Evolutionary conservation across 1,139 yeast species (phyloP), one percentile per base, ranked within the genome.

Genomic region (Zygosaccharomyces sapae): DNA sequence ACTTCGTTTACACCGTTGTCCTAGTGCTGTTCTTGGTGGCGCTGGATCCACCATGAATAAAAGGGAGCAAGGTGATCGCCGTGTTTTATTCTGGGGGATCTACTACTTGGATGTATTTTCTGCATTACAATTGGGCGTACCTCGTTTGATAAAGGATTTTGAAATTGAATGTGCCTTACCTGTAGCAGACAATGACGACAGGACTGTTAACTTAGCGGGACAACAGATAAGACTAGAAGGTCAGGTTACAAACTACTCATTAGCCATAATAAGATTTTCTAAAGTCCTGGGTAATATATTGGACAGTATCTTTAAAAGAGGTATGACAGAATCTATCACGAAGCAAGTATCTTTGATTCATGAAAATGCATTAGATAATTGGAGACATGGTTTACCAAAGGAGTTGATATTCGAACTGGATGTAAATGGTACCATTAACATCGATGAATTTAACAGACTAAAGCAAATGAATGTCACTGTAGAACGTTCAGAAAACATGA

Each of bases 111-210:
- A 89, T 63, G 77, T 82, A 2, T 86, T 85, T 62, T 74, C 88
- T 18, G 80, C 92, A 1, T 76, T 86, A 50, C 81, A 80, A 50
- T 69, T 88, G 43, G 97, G 97, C 39, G 86, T 87, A 27, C 95
- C 96, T 3, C 71, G 95, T 53, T 67, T 87, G 44, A 67, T 88
- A 35, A 83, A 84, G 58, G 95, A 86, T 63, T 79, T 79, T 58
- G 95, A 86, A 62, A 80, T 87, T 45, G 95, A 87, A 65, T 87
- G 96, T 71, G 90, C 92, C 1, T 69, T 85, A 59, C 96, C 96
- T 0, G 78, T 84, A 41, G 74, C 83, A 24, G 80, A 83, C 45
- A 81, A 80, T 52, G 75, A 74, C 45, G 59, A 69, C 42, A 75
- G 73, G 46, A 76, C 77, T 54, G 80, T 76, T 40, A 79, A 76